Base-by-base conservation (phyloP, 805 yeast species). In the Tetrapisispora namnaoensis region DNA sequence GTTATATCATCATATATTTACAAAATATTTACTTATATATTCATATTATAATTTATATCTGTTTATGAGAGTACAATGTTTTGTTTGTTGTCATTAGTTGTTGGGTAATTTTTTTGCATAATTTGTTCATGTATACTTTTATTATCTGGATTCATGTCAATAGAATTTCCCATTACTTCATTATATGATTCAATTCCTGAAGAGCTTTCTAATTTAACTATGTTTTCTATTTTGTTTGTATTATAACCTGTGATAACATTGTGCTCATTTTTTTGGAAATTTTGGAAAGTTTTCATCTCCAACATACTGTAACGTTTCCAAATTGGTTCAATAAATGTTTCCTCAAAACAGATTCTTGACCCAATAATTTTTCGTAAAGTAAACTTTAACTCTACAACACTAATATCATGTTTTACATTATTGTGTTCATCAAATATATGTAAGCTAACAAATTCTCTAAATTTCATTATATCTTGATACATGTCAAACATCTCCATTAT, bases 301-400 rank as follows among this genome's bases (percentile, higher is more conserved):
- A 46, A 20, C 7, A n/a, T 28, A 54, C 56, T 30, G 28, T 39
- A 17, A 14, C 17, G 11, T 47, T 54, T 39, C 59, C 57, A 43
- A 47, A 53, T 14, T 47, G 47, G 41, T 46, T 49, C 21, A 54
- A 46, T 1, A 13, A 49, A 36, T 17, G 49, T 37, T 6, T 49
- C 49, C 8, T 47, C 39, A 37, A 57, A 52, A 17, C 46, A 46
- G 17, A 56, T 50, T 17, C 48, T 65, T 17, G 74, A 65, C 3
- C 79, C 82, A 42, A 69, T 72, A 37, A 78, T 51, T 56, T 79
- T 78, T 46, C 80, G 66, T 48, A 77, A 51, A 45, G 69, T 71
- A 50, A 71, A 74, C 45, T 73, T 68, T 32, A 76, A 44, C 51
- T 66, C 57, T 2, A 54, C 48, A 7, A 66, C 18, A 22, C 67